Evolutionary conservation across 1,284 basidiomycete genomes (phyloP).

Genomic region (Marasmius sp.): DNA sequence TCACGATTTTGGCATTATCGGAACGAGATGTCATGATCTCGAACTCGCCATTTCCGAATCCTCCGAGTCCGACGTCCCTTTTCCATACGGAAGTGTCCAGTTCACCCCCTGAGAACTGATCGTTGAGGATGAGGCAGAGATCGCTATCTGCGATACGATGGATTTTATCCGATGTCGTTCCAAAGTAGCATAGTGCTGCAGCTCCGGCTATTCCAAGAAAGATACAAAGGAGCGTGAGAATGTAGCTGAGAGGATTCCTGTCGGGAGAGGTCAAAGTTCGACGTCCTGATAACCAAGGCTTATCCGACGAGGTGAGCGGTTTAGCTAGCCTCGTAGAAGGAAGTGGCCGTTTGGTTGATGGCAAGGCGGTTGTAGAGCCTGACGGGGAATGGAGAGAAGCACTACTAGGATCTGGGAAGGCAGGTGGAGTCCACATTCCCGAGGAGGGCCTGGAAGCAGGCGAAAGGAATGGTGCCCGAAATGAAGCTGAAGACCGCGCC

Average conservation of each 20-base stretch:
- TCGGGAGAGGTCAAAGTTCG: conserved; percentile 23
- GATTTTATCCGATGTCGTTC: conserved; percentile 24
- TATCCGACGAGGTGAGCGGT: conserved; percentile 50
- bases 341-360: conserved; percentile 40
- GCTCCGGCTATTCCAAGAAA: conserved; percentile 42
- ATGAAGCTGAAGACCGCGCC: conserved; percentile 37
- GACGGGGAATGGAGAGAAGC: conserved; percentile 26
- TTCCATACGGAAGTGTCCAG: conserved; percentile 48
- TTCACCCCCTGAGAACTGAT: conserved; percentile 53
- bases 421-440: conserved; percentile 59
- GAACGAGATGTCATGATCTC: conserved; percentile 73
- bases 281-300: conserved; percentile 43
- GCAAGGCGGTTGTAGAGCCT: conserved; percentile 33
- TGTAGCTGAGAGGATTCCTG: conserved; percentile 38
- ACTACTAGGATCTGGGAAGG: conserved; percentile 26
- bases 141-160: conserved; percentile 36
- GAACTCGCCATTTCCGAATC: conserved; percentile 81
- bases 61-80: conserved; percentile 71
- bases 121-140: conserved; percentile 71
- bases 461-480: conserved; percentile 67
- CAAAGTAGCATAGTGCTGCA: conserved; percentile 42
- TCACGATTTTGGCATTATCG: conserved; percentile 71
- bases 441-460: conserved; percentile 63
- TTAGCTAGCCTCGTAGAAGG: conserved; percentile 45
- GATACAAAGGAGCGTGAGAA: conserved; percentile 42